Percentiles rank a stretch among this genome's conserved stretches.
phyloP scores from a whole-genome alignment of 257 asterid genomes.

The Nemophila menziesii region DNA sequence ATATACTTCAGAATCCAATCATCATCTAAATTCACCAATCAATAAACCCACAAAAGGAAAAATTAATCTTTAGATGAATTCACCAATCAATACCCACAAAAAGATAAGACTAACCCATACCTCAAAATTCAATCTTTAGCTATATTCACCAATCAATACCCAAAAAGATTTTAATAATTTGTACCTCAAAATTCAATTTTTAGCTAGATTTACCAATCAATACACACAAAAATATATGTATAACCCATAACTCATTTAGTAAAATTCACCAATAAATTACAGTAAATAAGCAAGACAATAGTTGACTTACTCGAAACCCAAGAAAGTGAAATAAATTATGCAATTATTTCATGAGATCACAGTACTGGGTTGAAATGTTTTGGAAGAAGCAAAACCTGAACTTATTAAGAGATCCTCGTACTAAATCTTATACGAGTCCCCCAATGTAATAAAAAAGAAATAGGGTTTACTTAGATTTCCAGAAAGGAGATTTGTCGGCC shows the following conservation, averaged over 20 bases:
- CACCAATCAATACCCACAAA: not conserved
- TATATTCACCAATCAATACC: conserved; percentile 6
- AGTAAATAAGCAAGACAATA: not conserved
- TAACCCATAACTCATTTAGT: not conserved
- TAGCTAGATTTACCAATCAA: conserved; percentile 11
- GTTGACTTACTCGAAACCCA: not conserved
- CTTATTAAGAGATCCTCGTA: too few species aligned
- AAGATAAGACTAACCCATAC: conserved; percentile 19
- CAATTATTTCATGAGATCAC: not conserved
- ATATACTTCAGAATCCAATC: too few species aligned
- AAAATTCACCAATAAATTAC: too few species aligned
- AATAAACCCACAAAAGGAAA: too few species aligned
- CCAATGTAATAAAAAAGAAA: too few species aligned
- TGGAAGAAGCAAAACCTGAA: not conserved
- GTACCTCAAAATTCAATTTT: conserved; percentile 23
- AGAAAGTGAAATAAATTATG: not conserved
- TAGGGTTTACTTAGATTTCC: too few species aligned
- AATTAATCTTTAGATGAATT: not conserved
- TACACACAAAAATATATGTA: conserved; percentile 5
- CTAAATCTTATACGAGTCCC: too few species aligned
- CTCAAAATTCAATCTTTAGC: conserved; percentile 27
- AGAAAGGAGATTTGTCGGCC: too few species aligned
- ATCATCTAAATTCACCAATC: not conserved
- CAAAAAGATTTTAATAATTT: conserved; percentile 16
- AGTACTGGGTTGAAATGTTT: not conserved